Evolutionary conservation across 176 grass and related monocot species (phyloP).

Genomic region (Triticum aestivum): DNA sequence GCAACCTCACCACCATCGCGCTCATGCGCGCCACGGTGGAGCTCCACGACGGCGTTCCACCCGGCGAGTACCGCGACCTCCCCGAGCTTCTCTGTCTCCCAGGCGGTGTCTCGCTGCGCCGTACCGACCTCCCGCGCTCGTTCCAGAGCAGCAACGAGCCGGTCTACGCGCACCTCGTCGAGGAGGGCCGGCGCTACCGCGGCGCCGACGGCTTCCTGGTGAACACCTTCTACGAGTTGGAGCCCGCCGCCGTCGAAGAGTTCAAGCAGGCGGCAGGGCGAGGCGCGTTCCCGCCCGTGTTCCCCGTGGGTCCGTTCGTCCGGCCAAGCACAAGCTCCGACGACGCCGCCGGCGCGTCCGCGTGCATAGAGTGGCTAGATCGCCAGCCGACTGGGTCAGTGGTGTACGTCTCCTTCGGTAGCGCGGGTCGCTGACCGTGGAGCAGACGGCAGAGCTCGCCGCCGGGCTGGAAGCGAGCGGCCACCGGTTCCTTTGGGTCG

Average conservation of each 20-base stretch:
- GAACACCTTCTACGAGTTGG: background rate
- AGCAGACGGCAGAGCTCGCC: background rate
- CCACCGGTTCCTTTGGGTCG: background rate
- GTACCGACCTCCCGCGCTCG: background rate
- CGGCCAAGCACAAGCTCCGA: background rate
- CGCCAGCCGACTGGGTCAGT: background rate
- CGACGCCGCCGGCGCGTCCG: background rate
- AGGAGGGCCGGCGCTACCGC: background rate
- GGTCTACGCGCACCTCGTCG: background rate
- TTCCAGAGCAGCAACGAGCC: background rate
- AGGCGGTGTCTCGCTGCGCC: background rate
- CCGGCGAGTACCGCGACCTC: background rate
- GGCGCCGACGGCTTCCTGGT: background rate
- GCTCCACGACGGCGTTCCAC: background rate
- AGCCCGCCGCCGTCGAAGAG: background rate
- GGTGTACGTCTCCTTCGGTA: background rate
- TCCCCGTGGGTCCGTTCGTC: background rate
- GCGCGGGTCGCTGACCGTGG: background rate
- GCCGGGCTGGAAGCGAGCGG: background rate
- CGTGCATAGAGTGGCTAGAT: background rate
- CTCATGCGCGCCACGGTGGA: background rate
- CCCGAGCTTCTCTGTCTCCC: background rate
- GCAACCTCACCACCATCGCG: background rate
- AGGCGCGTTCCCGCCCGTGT: background rate
- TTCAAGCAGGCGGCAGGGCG: background rate